Evolutionary conservation across 148 eudicot genomes (phyloP), one percentile per base, ranked within the genome.

Genomic region (Fagopyrum esculentum): DNA sequence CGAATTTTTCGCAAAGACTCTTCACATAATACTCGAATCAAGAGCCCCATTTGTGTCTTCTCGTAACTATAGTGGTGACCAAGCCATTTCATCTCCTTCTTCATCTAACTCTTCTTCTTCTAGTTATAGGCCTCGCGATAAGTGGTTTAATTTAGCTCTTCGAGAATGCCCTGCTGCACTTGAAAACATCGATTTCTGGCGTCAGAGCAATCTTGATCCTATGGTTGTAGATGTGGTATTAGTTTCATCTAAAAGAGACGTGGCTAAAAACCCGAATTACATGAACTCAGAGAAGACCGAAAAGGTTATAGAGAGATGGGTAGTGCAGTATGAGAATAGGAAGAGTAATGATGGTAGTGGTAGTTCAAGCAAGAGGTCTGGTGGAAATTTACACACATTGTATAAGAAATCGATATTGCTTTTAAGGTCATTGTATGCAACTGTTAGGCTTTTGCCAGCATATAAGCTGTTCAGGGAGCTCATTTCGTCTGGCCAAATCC

Each of bases 301-400:
- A 66, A 91, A 85, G 84, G 80, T 91, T 80, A 85, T 93, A 75
- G 98, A 93, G 83, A 91, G 98, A 83, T 93, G 98, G 98, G 85
- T 93, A 71, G 86, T 93, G 80, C 94, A 86, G 49, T 93, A 89
- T 73, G 98, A 93, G 82, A 82, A 78, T 75, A 83, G 81, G 71
- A 89, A 84, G 85, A 77, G 79, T 76, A 84, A 77, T 80, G 85
- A 73, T 80, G 85, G 71, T 74, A 71, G 81, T 73, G 77, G 80
- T 61, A 60, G 84, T 7, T 79, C 83, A 59, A 82, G 79, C 76
- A 93, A 90, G 81, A 85, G 89, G 72, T 85, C 88, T 6, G 85
- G 81, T 78, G 80, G 83, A 59, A 82, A 85, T 77, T 87, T 89
- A 77, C 86, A 84, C 57, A 78, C 87, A 4, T 75, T 88, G 73